Percentiles rank a stretch among this genome's conserved stretches.
Conservation (phyloP, 2,329 filamentous ascomycete genomes). For the Verticillium tricorpus region DNA sequence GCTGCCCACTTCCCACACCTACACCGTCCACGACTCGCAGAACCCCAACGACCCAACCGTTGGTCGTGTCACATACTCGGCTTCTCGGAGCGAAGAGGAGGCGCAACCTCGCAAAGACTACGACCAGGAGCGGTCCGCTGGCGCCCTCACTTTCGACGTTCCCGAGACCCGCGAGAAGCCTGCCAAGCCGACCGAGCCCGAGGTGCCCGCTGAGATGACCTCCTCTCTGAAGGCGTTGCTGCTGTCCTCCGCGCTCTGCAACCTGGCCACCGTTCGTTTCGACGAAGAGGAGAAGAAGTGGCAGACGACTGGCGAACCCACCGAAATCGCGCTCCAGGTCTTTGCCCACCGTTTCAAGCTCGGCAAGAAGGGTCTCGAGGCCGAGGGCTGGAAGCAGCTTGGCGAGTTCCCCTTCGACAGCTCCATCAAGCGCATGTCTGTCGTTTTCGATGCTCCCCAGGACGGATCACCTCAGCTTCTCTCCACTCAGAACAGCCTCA, state of each 20-base stretch:
- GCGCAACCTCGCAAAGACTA: slow-evolving; percentile 43
- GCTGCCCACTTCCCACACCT: slow-evolving; percentile 53
- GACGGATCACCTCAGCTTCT: slow-evolving; percentile 1
- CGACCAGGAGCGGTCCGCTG: slow-evolving; percentile 55
- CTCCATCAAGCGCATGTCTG: slow-evolving; percentile 74
- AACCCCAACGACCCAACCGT: slow-evolving; percentile 58
- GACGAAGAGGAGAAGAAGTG: slow-evolving; percentile 53
- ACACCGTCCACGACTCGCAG: slow-evolving; percentile 57
- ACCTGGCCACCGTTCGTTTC: slow-evolving; percentile 55
- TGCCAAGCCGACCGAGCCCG: slow-evolving; percentile 25
- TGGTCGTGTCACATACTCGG: slow-evolving; percentile 46
- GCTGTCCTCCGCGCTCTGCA: slow-evolving; percentile 58
- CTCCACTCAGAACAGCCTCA: slow-evolving; percentile 35
- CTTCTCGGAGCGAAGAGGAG: slow-evolving; percentile 29
- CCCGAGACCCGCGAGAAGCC: slow-evolving; percentile 49
- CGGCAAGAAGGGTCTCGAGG: slow-evolving; percentile 49
- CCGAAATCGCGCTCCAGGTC: slow-evolving; percentile 72
- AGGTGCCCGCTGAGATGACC: slow-evolving; percentile 38
- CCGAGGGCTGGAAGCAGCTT: slow-evolving; percentile 55
- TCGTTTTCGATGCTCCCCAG: slow-evolving; percentile 56
- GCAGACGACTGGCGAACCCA: slow-evolving; percentile 67
- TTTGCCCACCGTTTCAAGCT: slow-evolving; percentile 65
- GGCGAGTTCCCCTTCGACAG: slow-evolving; percentile 78
- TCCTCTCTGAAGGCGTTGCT: slow-evolving; percentile 47
- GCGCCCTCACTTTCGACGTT: slow-evolving; percentile 58